phyloP scores from a whole-genome alignment of 2,329 filamentous ascomycete genomes.

The Chrysoporthe deuterocubensis region DNA sequence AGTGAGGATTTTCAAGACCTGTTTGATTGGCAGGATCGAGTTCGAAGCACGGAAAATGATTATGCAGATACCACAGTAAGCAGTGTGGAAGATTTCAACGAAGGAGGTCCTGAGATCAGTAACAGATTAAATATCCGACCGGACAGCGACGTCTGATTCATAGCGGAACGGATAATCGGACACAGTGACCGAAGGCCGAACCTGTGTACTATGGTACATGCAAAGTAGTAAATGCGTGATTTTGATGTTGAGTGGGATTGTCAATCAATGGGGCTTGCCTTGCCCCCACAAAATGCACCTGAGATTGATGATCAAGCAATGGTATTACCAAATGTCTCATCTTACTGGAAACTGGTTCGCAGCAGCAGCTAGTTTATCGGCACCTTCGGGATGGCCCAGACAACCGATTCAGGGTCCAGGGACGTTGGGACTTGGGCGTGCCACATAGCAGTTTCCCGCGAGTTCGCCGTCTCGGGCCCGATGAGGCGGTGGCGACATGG shows the following conservation, averaged over 20 bases:
- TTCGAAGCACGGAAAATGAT: neutral
- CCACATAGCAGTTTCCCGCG: neutral
- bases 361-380: conserved; percentile 7
- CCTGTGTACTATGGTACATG: conserved; percentile 3
- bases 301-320: conserved; percentile 15
- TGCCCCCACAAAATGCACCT: conserved; percentile 7
- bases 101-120: neutral
- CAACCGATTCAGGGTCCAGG: conserved; percentile 16
- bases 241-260: conserved; percentile 17
- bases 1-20: neutral
- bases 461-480: conserved; percentile 6
- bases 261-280: conserved; percentile 12
- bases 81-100: too few species aligned
- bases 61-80: neutral
- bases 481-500: neutral
- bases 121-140: conserved; percentile 22
- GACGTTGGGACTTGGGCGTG: neutral
- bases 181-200: conserved; percentile 23
- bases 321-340: conserved; percentile 21
- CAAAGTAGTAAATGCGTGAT: conserved; percentile 22
- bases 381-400: conserved; percentile 1
- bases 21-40: neutral
- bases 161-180: neutral
- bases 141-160: conserved; percentile 15
- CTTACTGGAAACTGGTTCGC: conserved; percentile 6